Conservation (phyloP, 352 stramenopile species). For the Chrysophaeum taylorii region DNA sequence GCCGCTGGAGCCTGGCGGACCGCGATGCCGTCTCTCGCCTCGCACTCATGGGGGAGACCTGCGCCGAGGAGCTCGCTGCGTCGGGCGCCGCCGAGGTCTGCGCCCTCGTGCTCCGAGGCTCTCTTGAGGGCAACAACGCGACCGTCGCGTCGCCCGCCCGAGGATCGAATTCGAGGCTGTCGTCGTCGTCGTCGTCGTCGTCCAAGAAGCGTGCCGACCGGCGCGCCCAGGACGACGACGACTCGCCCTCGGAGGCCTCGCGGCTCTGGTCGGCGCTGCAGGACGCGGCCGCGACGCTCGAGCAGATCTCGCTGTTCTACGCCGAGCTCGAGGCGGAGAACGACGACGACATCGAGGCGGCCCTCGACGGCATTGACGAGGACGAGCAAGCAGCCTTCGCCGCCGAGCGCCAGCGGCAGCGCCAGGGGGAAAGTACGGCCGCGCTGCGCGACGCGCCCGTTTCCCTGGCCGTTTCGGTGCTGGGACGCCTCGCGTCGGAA, state of each 20-base stretch:
- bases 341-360: not conserved
- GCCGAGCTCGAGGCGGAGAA: not conserved
- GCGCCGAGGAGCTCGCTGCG: not conserved
- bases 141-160: too few relatives aligned
- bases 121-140: too few relatives aligned
- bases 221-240: too few relatives aligned
- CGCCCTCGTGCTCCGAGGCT: not conserved
- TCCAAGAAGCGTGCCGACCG: too few relatives aligned
- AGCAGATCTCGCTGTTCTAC: not conserved
- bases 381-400: not conserved
- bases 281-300: not conserved
- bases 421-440: not conserved
- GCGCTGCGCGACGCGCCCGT: too few relatives aligned
- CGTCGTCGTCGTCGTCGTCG: too few relatives aligned
- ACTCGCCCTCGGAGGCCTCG: too few relatives aligned
- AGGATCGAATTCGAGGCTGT: too few relatives aligned
- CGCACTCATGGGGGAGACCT: not conserved
- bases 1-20: too few relatives aligned
- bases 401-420: not conserved
- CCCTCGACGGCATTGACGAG: not conserved
- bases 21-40: not conserved
- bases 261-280: too few relatives aligned
- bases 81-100: not conserved
- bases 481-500: not conserved
- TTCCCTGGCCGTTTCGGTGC: not conserved